phyloP scores from a whole-genome alignment of 805 yeast species.

The Komagataella populi region DNA sequence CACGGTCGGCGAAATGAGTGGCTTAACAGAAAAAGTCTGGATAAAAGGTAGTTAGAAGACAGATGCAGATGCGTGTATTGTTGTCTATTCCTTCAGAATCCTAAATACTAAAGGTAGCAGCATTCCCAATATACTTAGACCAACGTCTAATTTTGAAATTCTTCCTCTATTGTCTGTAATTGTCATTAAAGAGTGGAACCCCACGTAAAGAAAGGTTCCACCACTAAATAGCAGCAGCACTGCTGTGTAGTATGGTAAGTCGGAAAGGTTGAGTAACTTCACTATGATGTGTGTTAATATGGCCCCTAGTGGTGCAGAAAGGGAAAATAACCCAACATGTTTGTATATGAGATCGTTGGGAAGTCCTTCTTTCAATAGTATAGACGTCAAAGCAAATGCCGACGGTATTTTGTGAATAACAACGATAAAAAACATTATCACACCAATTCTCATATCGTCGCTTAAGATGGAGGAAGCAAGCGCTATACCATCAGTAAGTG shows the following conservation, averaged over 20 bases:
- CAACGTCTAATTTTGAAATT: conserved; percentile 5
- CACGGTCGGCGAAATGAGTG: conserved; percentile 5
- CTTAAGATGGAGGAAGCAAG: conserved; percentile 41
- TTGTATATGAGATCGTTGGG: conserved; percentile 11
- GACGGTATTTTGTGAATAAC: conserved; percentile 67
- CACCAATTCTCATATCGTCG: conserved; percentile 20
- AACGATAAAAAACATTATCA: conserved; percentile 43
- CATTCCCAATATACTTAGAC: conserved; percentile 14
- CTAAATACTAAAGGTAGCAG: conserved; percentile 13
- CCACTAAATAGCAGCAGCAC: conserved; percentile 49
- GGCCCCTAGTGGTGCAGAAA: conserved; percentile 51
- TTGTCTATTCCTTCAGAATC: conserved; percentile 6
- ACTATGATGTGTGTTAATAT: conserved; percentile 30
- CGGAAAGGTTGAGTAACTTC: conserved; percentile 12
- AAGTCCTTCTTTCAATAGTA: conserved; percentile 25
- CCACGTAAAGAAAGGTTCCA: conserved; percentile 63
- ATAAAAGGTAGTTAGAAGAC: conserved; percentile 1
- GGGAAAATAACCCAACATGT: conserved; percentile 32
- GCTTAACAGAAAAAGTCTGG: conserved; percentile 7
- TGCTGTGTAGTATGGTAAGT: conserved; percentile 28
- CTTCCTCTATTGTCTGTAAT: conserved; percentile 3
- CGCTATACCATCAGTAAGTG: conserved; percentile 62
- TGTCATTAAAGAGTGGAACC: conserved; percentile 48
- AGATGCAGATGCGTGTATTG: neutral
- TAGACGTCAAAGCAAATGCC: conserved; percentile 49